Conservation (phyloP, 768 basidiomycete species). For the Mycena albidolilacea region DNA sequence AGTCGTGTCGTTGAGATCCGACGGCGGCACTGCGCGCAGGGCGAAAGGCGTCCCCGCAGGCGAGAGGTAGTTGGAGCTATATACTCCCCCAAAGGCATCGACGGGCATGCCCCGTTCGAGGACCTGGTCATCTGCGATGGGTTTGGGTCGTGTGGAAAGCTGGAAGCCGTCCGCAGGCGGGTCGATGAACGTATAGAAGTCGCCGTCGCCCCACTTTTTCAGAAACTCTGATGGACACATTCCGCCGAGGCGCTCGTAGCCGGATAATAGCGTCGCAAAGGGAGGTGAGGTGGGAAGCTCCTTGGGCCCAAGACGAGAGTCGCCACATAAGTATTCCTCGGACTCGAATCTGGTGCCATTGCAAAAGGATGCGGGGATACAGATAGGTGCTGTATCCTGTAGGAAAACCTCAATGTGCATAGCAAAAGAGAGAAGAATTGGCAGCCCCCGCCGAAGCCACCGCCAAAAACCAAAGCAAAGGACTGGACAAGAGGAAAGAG, state of each 20-base stretch:
- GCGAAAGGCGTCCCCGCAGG: no score
- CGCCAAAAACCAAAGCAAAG: no score
- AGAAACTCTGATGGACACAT: slow-evolving; percentile 23
- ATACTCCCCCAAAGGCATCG: no score
- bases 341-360: slow-evolving; percentile 23
- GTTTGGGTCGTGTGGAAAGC: slow-evolving; percentile 27
- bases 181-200: background rate
- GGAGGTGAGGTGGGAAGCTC: background rate
- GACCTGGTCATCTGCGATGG: slow-evolving; percentile 27
- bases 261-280: background rate
- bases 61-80: no score
- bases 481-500: background rate
- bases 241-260: slow-evolving; percentile 28
- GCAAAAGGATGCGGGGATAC: background rate
- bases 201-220: slow-evolving; percentile 28
- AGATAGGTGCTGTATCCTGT: no score
- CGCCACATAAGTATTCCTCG: slow-evolving; percentile 19
- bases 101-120: slow-evolving; percentile 26
- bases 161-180: slow-evolving; percentile 31
- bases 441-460: background rate
- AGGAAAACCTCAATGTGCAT: background rate
- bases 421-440: background rate
- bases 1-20: no score
- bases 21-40: no score
- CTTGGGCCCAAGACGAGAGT: slow-evolving; percentile 24